Evolutionary conservation across 768 basidiomycete genomes (phyloP).

Genomic region (Pleurotus pulmonarius): DNA sequence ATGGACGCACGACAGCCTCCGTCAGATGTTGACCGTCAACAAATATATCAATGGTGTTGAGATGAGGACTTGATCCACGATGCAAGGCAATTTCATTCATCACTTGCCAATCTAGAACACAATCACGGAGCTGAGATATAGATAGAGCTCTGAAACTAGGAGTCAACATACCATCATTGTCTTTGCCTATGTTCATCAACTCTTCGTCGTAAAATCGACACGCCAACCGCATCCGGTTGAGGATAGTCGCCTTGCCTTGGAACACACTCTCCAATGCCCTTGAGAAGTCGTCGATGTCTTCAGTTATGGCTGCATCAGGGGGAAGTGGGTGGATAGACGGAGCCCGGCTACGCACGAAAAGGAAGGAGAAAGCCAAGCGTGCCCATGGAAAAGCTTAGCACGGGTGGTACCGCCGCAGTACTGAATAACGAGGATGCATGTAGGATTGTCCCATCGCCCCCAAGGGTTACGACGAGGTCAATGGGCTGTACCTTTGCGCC

Average conservation of each 20-base stretch:
- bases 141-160: constrained; percentile 1
- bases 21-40: constrained; percentile 95
- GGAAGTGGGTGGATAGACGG: neutral
- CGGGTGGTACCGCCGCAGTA: constrained; percentile 88
- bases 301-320: neutral
- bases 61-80: constrained; percentile 85
- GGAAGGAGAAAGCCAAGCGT: constrained; percentile 91
- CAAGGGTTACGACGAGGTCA: constrained; percentile 86
- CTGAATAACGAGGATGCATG: constrained; percentile 92
- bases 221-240: constrained; percentile 88
- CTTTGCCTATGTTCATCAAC: constrained; percentile 49
- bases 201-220: constrained; percentile 72
- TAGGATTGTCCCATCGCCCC: constrained; percentile 93
- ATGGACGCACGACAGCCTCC: constrained; percentile 79
- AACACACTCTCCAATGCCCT: constrained; percentile 80
- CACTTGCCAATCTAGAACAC: constrained; percentile 77
- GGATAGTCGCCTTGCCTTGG: constrained; percentile 71
- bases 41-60: constrained; percentile 91
- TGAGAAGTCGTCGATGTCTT: constrained; percentile 87
- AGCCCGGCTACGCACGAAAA: constrained; percentile 65
- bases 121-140: neutral
- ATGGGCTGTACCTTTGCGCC: constrained; percentile 58
- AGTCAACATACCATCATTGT: constrained; percentile 49
- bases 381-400: constrained; percentile 88
- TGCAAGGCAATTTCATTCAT: constrained; percentile 97